Evolutionary conservation across 257 asterid genomes (phyloP).

Genomic region (Anisodus tanguticus): DNA sequence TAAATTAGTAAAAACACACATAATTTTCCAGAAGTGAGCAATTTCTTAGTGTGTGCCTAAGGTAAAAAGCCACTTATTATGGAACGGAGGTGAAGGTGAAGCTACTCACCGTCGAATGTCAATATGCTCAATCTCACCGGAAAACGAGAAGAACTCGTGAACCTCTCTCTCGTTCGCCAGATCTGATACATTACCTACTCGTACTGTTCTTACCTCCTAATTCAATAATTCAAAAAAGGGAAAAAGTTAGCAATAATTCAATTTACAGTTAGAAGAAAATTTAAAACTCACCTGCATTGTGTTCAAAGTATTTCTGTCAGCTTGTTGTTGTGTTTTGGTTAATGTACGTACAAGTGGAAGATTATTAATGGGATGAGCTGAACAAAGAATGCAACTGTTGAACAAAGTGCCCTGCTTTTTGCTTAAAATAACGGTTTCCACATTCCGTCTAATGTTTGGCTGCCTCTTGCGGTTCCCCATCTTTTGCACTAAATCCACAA

Average conservation of each 20-base stretch:
- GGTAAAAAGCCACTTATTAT: too few relatives aligned
- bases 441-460: neutral
- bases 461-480: too few relatives aligned
- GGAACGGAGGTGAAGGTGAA: too few relatives aligned
- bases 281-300: conserved; percentile 63
- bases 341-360: neutral
- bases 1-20: too few relatives aligned
- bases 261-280: neutral
- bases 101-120: conserved; percentile 69
- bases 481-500: too few relatives aligned
- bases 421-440: conserved; percentile 3
- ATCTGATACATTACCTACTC: conserved; percentile 78
- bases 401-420: neutral
- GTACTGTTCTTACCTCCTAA: conserved; percentile 57
- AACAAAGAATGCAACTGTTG: conserved; percentile 20
- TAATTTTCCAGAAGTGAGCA: too few relatives aligned
- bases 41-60: too few relatives aligned
- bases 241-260: neutral
- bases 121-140: conserved; percentile 87
- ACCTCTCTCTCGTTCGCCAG: conserved; percentile 91
- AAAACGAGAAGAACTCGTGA: conserved; percentile 91
- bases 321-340: neutral
- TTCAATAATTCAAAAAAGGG: neutral
- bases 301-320: conserved; percentile 35
- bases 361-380: neutral